These are phyloP conservation scores for Rubus parviflorus DNA, from an alignment of 306 rosid genomes.

Conservation along the genomic window DNA sequence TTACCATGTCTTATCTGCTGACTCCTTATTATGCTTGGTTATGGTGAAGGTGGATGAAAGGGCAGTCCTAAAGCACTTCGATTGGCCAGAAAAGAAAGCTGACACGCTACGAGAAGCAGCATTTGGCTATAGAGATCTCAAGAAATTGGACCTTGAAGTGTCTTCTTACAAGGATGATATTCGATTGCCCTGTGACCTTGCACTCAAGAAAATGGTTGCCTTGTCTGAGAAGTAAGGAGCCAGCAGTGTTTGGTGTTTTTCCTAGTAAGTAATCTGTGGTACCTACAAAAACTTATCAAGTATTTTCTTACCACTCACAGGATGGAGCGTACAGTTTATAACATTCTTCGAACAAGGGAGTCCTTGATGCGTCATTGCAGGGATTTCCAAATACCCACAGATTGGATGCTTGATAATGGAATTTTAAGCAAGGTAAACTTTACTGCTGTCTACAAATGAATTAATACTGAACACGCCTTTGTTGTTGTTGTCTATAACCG, in stretches of 20 bases:
- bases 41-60: conserved; percentile 84
- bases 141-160: conserved; percentile 80
- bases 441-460: not conserved
- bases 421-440: conserved; percentile 72
- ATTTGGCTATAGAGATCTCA: conserved; percentile 82
- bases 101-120: conserved; percentile 97
- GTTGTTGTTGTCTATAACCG: too few relatives aligned
- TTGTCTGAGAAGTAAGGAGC: conserved; percentile 79
- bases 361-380: conserved; percentile 78
- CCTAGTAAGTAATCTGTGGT: not conserved
- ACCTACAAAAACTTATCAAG: not conserved
- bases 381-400: conserved; percentile 79
- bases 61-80: conserved; percentile 93
- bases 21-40: conserved; percentile 1
- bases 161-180: conserved; percentile 77
- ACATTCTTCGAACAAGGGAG: conserved; percentile 81
- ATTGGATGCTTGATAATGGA: conserved; percentile 96
- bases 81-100: conserved; percentile 98
- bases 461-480: not conserved
- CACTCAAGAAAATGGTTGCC: conserved; percentile 88
- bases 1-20: not conserved
- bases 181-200: conserved; percentile 71
- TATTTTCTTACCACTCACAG: conserved; percentile 35
- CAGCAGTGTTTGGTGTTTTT: not conserved
- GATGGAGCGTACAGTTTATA: conserved; percentile 89